phyloP scores from a whole-genome alignment of 2,329 filamentous ascomycete genomes.

The Epicoccum sorghinum region DNA sequence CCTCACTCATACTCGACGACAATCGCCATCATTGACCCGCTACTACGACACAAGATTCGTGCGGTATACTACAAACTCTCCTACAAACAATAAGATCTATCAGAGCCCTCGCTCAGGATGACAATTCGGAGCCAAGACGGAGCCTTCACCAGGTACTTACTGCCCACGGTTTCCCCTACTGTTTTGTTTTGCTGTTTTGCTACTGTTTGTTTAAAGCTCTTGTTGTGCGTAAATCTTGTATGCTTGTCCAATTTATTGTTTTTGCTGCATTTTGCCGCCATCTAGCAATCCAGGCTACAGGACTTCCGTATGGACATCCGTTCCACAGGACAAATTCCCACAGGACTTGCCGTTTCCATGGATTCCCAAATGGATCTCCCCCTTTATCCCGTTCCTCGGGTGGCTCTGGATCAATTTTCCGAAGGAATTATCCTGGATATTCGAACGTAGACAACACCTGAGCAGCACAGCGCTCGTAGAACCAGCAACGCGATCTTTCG shows the following conservation, averaged over 20 bases:
- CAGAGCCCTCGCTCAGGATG: slow-evolving; percentile 52
- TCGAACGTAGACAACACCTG: slow-evolving; percentile 12
- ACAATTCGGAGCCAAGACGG: slow-evolving; percentile 51
- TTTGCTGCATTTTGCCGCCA: slow-evolving; percentile 38
- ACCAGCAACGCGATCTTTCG: slow-evolving; percentile 32
- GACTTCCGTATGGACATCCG: slow-evolving; percentile 25
- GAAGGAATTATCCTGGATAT: not conserved
- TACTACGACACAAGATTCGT: slow-evolving; percentile 19
- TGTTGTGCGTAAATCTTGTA: slow-evolving; percentile 39
- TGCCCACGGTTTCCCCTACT: slow-evolving; percentile 45
- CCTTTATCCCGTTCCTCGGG: slow-evolving; percentile 20
- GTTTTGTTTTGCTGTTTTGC: slow-evolving; percentile 31
- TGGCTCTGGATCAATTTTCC: slow-evolving; percentile 4
- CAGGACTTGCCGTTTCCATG: slow-evolving; percentile 24
- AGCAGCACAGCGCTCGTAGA: slow-evolving; percentile 35
- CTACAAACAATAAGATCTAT: slow-evolving; percentile 21
- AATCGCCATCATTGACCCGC: slow-evolving; percentile 17
- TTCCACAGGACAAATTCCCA: slow-evolving; percentile 27
- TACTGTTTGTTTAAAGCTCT: slow-evolving; percentile 21
- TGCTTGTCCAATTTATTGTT: slow-evolving; percentile 25
- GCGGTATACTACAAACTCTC: slow-evolving; percentile 3
- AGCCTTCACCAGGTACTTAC: slow-evolving; percentile 52
- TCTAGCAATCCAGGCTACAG: slow-evolving; percentile 36
- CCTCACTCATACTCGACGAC: slow-evolving; percentile 29
- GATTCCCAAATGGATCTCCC: slow-evolving; percentile 27